These are phyloP conservation scores for Candida quercuum DNA, from an alignment of 805 yeast genomes.

Conservation along the genomic window DNA sequence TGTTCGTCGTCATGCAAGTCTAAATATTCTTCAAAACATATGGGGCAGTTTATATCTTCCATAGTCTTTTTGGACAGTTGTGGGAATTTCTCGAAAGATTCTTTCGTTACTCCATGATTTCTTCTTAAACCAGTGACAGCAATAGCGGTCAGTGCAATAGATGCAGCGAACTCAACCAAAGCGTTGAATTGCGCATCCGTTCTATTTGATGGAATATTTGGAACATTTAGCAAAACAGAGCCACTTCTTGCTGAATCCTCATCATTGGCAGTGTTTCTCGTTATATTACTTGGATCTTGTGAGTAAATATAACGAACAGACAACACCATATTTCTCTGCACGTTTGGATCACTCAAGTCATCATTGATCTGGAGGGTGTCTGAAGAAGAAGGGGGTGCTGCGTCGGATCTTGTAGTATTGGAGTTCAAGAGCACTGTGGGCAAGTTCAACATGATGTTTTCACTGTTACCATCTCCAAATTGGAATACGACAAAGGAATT, in stretches of 20 bases:
- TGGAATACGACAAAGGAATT: conserved; percentile 18
- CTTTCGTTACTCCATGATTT: conserved; percentile 47
- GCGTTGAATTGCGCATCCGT: conserved; percentile 52
- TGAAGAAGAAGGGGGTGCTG: neutral
- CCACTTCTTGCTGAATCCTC: conserved; percentile 36
- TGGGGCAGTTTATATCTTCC: conserved; percentile 43
- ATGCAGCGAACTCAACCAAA: conserved; percentile 61
- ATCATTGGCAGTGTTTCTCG: neutral
- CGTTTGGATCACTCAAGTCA: neutral
- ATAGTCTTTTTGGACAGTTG: no score
- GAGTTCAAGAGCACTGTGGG: conserved; percentile 6
- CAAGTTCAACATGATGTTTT: conserved; percentile 10
- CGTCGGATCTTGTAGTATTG: neutral
- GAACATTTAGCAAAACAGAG: conserved; percentile 56
- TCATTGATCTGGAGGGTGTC: neutral
- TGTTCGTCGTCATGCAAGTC: conserved; percentile 18
- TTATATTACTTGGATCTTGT: conserved; percentile 5
- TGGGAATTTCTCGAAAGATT: conserved; percentile 49
- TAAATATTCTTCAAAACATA: conserved; percentile 54
- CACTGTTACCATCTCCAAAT: conserved; percentile 14
- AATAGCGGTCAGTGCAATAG: conserved; percentile 61
- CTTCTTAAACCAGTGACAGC: conserved; percentile 39
- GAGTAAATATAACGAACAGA: conserved; percentile 35
- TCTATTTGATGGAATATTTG: conserved; percentile 57
- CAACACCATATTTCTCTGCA: conserved; percentile 30